phyloP scores from a whole-genome alignment of 1,284 basidiomycete species.

The Termitomyces sp. region DNA sequence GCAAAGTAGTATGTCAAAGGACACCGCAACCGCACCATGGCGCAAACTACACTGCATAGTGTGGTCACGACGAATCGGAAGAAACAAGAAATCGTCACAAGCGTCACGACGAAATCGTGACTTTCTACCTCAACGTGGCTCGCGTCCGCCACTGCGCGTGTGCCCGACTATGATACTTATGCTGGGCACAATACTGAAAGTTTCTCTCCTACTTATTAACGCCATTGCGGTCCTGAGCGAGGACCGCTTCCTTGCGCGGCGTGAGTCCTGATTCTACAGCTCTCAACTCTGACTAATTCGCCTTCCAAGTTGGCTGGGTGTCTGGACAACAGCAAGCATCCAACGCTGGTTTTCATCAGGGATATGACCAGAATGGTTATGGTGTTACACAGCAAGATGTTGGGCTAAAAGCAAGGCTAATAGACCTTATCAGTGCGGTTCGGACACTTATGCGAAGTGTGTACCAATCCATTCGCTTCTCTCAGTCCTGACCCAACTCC shows the following conservation, averaged over 20 bases:
- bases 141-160: conserved; percentile 12
- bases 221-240: conserved; percentile 93
- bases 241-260: conserved; percentile 89
- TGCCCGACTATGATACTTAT: conserved; percentile 33
- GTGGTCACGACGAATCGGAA: conserved; percentile 4
- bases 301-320: conserved; percentile 77
- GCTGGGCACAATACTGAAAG: conserved; percentile 68
- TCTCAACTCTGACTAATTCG: conserved; percentile 9
- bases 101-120: conserved; percentile 12
- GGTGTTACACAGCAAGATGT: conserved; percentile 51
- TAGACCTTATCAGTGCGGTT: conserved; percentile 91
- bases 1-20: not conserved
- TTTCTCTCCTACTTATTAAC: conserved; percentile 82
- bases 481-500: conserved; percentile 7
- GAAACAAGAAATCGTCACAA: conserved; percentile 11
- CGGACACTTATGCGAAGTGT: conserved; percentile 92
- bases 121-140: conserved; percentile 11
- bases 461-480: conserved; percentile 20
- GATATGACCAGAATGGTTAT: conserved; percentile 63
- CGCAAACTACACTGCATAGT: conserved; percentile 18
- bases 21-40: conserved; percentile 14
- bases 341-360: conserved; percentile 54
- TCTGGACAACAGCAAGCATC: conserved; percentile 55
- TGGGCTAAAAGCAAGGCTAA: conserved; percentile 79
- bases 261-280: conserved; percentile 46